Evolutionary conservation across 306 rosid genomes (phyloP), one percentile per base, ranked within the genome.

Genomic region (Inga oerstediana): DNA sequence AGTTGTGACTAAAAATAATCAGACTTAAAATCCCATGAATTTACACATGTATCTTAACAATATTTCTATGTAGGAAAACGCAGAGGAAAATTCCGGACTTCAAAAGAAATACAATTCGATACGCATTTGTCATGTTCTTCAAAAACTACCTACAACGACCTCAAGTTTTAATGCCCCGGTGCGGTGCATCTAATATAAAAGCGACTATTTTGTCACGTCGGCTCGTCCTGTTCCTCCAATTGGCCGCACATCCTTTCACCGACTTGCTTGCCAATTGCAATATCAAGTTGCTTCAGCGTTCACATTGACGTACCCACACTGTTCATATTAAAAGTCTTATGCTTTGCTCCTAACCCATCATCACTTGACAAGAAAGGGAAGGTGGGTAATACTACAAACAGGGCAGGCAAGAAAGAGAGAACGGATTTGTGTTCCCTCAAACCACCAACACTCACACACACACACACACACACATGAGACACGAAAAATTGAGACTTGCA

Each of bases 251-350:
- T 10, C 27, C 11, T 0, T 24, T 24, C 77, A 59, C 85, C 84
- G 87, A 81, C 85, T 19, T 1, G 15, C 20, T 17, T 48, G 17
- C 52, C 71, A 17, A 45, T 56, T 56, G 66, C 66, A 22, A 0
- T 1, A 45, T 15, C 87, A 46, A 80, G 24, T 77, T 72, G 80
- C 30, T 45, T 15, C 51, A 32, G 81, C 37, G 8, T 87, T 87
- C 90, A 81, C 86, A 87, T 79, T 49, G 39, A 0, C 30, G 20
- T 16, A 15, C 39, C 15, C 71, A 15, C n/a, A 65, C 71, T 15
- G 10, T 65, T 65, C 20, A 32, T 44, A 34, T 39, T 69, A 56
- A 39, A 86, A 24, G 61, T 48, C 44, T 34, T 35, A 27, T 27
- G 37, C 17, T 62, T 27, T 62, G 68, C 68, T 27, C 4, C 7